Evolutionary conservation across 345 rosid species (phyloP).

Genomic region (Ceriops zippeliana): DNA sequence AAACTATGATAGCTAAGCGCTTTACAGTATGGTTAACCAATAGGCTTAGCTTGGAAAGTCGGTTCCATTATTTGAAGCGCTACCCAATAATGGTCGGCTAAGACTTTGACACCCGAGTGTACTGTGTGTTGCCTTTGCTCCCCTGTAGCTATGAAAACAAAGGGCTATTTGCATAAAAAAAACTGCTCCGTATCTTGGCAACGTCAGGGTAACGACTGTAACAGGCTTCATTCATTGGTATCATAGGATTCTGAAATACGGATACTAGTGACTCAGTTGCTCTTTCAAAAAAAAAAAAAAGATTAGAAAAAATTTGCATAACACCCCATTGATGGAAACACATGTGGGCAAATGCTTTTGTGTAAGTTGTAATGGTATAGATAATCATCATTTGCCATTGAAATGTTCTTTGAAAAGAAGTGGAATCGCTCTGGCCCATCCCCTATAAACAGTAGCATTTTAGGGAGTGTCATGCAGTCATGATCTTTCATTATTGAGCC

Average conservation of each 20-base stretch:
- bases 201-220: constrained; percentile 24
- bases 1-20: background rate
- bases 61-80: constrained; percentile 22
- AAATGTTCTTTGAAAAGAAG: background rate
- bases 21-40: background rate
- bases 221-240: background rate
- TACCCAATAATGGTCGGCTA: constrained; percentile 33
- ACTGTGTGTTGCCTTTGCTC: constrained; percentile 19
- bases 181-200: constrained; percentile 12
- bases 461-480: constrained; percentile 18
- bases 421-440: constrained; percentile 2
- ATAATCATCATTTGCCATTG: constrained; percentile 12
- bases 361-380: constrained; percentile 1
- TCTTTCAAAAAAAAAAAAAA: no score
- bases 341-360: background rate
- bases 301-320: no score
- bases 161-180: background rate
- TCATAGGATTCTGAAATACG: no score
- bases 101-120: constrained; percentile 15
- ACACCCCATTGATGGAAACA: background rate
- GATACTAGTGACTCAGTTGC: no score
- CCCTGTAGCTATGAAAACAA: constrained; percentile 7
- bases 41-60: constrained; percentile 9
- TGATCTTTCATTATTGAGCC: constrained; percentile 21
- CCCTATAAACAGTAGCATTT: constrained; percentile 6